These are phyloP conservation scores for Aegilops longissima DNA, from an alignment of 176 grass and related monocot species.

Conservation along the genomic window DNA sequence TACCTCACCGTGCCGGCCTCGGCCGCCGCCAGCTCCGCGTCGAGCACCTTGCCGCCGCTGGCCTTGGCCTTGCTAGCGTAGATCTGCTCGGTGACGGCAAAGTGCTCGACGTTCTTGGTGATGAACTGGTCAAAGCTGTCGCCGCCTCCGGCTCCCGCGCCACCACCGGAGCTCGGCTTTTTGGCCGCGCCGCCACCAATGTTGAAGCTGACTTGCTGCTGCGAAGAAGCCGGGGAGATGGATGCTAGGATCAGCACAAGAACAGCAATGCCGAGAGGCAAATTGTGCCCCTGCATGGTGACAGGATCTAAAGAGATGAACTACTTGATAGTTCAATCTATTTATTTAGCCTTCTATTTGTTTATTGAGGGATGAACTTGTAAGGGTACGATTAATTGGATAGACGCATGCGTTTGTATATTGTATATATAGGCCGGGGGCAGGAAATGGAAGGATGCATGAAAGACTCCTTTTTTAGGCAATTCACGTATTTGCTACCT, in stretches of 20 bases:
- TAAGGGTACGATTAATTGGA: not conserved
- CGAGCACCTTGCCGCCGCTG: constrained; percentile 1
- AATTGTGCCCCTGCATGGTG: not conserved
- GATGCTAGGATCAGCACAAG: not conserved
- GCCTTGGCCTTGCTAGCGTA: constrained; percentile 22
- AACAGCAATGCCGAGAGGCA: not conserved
- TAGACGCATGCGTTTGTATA: not conserved
- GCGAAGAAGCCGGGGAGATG: not conserved
- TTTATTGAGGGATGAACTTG: not conserved
- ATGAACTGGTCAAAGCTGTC: constrained; percentile 31
- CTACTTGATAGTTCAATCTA: not conserved
- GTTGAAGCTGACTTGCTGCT: not conserved
- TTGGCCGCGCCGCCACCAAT: not conserved
- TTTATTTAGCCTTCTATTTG: not conserved
- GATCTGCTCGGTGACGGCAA: not conserved
- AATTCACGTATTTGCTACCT: not conserved
- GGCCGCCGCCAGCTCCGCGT: constrained; percentile 27
- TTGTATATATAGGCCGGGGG: not conserved
- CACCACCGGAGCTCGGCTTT: not conserved
- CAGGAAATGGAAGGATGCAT: constrained; percentile 20
- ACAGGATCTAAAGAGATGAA: not conserved
- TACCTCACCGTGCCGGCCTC: constrained; percentile 32
- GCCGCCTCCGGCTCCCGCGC: not conserved
- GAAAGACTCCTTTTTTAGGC: not conserved
- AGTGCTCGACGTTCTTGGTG: constrained; percentile 28